Base-by-base conservation (phyloP, 805 yeast genomes). In the Candida glaebosa region DNA sequence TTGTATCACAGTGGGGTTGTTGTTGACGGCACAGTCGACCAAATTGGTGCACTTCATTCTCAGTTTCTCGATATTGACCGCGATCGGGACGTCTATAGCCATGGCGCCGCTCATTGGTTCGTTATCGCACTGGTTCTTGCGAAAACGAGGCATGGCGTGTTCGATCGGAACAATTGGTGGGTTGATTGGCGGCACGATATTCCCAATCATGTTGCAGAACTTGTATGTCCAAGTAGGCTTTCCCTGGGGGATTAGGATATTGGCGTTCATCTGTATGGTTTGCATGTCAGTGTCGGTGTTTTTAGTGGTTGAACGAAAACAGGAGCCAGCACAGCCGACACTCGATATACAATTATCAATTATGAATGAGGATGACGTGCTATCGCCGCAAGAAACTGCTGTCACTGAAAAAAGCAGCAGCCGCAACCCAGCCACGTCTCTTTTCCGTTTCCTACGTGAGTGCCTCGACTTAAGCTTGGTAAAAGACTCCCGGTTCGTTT, bases 101-200 rank as follows among this genome's bases (percentile, higher is more conserved):
- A 60, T 61, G 55, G 54, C 56, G 1, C 63, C 65, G 5, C 50
- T 56, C 41, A 53, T 61, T 17, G 59, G 58, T 1, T 58, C 51
- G 0, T 34, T 60, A 5, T 53, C 57, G 39, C 67, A 61, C 44
- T 60, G 56, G 57, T 61, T 58, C 38, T 50, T 50, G 35, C 48
- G 34, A 20, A 53, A 51, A 28, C 38, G 65, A 38, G 65, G 60
- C 2, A 38, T 50, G 36, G 63, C 61, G 18, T 47, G 60, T 38
- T 60, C 64, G 2, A 34, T 51, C 4, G 65, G 59, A 1, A 60
- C 62, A 17, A 51, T 55, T 32, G 63, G 65, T 9, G 65, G 67
- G 1, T 54, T 61, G 5, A 43, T 60, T 3, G 65, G 65, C 2
- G 61, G 63, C 5, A 50, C 61, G 6, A 40, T 49, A 7, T 55